These are phyloP conservation scores for Physcomitrellopsis africana DNA, from an alignment of 225 moss, liverwort and hornwort species.

Conservation along the genomic window DNA sequence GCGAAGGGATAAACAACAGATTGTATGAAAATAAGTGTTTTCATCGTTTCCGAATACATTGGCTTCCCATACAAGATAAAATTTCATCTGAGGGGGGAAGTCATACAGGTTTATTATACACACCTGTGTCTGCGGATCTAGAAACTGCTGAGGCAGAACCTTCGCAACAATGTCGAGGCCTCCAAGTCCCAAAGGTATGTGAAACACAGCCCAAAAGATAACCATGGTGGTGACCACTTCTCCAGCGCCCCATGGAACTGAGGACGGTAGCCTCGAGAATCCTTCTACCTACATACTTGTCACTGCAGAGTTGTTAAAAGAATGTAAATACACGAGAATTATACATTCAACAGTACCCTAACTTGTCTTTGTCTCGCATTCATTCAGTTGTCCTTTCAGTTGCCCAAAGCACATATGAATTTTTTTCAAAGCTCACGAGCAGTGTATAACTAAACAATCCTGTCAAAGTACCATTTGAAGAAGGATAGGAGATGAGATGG, in stretches of 20 bases:
- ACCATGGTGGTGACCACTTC: slow-evolving; percentile 61
- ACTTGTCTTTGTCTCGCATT: background rate
- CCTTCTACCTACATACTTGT: slow-evolving; percentile 39
- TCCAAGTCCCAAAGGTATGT: slow-evolving; percentile 65
- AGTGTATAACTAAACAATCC: background rate
- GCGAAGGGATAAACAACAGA: background rate
- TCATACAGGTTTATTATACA: background rate
- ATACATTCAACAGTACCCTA: background rate
- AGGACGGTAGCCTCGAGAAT: slow-evolving; percentile 59
- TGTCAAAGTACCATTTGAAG: background rate
- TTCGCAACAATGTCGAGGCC: slow-evolving; percentile 69
- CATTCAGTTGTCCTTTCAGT: background rate
- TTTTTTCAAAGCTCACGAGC: background rate
- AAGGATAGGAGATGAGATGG: too few relatives aligned
- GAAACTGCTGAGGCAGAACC: slow-evolving; percentile 45
- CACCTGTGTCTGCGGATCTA: slow-evolving; percentile 64
- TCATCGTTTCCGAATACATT: slow-evolving; percentile 10
- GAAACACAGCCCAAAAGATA: slow-evolving; percentile 65
- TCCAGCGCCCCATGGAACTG: slow-evolving; percentile 56
- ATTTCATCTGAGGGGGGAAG: background rate
- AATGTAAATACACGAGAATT: slow-evolving; percentile 27
- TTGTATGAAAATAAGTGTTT: background rate
- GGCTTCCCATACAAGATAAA: background rate
- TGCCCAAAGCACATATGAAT: too few relatives aligned
- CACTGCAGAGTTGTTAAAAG: slow-evolving; percentile 40